Percentiles rank a stretch among this genome's conserved stretches.
Conservation (phyloP, 768 basidiomycete species). For the Kwoniella pini region DNA sequence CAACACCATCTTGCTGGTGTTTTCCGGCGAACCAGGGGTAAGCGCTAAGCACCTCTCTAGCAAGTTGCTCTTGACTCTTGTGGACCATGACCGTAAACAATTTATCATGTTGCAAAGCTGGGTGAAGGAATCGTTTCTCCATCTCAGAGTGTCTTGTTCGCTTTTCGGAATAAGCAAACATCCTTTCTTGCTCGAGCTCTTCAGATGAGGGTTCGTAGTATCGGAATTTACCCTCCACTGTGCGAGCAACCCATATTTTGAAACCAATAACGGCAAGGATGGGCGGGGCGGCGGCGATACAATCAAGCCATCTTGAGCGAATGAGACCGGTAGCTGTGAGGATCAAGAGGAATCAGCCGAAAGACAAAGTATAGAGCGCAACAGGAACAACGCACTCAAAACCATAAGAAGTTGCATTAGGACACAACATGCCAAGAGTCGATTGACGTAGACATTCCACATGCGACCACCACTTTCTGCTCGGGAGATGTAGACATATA, state of each 20-base stretch:
- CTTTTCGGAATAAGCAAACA: constrained; percentile 64
- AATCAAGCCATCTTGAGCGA: constrained; percentile 64
- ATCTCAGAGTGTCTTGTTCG: constrained; percentile 80
- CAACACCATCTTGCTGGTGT: constrained; percentile 37
- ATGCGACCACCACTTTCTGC: constrained; percentile 92
- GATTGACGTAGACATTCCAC: constrained; percentile 93
- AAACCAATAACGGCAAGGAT: constrained; percentile 74
- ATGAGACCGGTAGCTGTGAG: constrained; percentile 64
- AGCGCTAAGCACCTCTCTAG: constrained; percentile 51
- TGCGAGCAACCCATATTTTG: constrained; percentile 78
- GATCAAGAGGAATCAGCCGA: not conserved
- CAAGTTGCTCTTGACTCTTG: constrained; percentile 53
- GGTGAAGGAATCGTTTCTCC: constrained; percentile 91
- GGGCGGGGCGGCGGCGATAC: constrained; percentile 81
- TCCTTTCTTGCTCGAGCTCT: constrained; percentile 66
- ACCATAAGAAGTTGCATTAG: constrained; percentile 72
- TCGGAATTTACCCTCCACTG: constrained; percentile 68
- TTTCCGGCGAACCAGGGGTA: constrained; percentile 52
- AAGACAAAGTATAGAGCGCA: not conserved
- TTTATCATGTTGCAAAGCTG: constrained; percentile 79
- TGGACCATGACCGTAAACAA: constrained; percentile 60
- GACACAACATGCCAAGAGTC: constrained; percentile 72
- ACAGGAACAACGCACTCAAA: constrained; percentile 66
- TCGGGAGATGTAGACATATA: constrained; percentile 86
- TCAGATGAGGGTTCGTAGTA: constrained; percentile 73